phyloP scores from a whole-genome alignment of 2,329 filamentous ascomycete species.

The Aschersonia sp. region DNA sequence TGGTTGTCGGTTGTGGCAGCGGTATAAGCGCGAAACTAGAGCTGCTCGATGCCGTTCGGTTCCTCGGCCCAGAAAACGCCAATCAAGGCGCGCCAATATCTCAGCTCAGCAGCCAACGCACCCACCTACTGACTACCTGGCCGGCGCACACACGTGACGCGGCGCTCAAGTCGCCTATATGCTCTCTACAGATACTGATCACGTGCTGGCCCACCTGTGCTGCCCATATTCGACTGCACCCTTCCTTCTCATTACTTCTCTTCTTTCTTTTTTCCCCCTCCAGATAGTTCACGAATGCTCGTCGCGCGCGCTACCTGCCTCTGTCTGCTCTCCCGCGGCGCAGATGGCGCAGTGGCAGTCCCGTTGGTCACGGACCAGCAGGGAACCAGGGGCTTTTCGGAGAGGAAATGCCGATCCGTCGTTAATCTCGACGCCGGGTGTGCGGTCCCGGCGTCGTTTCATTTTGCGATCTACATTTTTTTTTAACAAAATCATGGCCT shows the following conservation, averaged over 20 bases:
- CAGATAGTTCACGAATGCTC: conserved; percentile 38
- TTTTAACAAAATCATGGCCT: too few relatives aligned
- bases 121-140: too few relatives aligned
- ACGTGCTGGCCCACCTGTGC: conserved; percentile 7
- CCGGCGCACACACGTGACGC: conserved; percentile 11
- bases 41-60: conserved; percentile 7
- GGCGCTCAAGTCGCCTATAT: conserved; percentile 3
- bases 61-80: conserved; percentile 27
- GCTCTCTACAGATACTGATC: background rate
- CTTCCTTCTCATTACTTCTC: conserved; percentile 1
- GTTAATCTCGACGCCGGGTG: conserved; percentile 41
- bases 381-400: conserved; percentile 11
- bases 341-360: too few relatives aligned
- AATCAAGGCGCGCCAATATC: conserved; percentile 23
- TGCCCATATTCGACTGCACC: conserved; percentile 1
- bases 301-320: conserved; percentile 13
- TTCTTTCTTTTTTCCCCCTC: conserved; percentile 21
- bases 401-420: conserved; percentile 36
- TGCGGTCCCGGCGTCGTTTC: conserved; percentile 37
- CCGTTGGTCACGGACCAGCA: too few relatives aligned
- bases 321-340: conserved; percentile 6
- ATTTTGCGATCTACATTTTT: conserved; percentile 42
- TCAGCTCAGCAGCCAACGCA: conserved; percentile 5
- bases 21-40: too few relatives aligned
- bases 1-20: too few relatives aligned